Percentiles rank a stretch among this genome's conserved stretches.
phyloP scores from a whole-genome alignment of 208 protist species.

The Herpetomonas muscarum region DNA sequence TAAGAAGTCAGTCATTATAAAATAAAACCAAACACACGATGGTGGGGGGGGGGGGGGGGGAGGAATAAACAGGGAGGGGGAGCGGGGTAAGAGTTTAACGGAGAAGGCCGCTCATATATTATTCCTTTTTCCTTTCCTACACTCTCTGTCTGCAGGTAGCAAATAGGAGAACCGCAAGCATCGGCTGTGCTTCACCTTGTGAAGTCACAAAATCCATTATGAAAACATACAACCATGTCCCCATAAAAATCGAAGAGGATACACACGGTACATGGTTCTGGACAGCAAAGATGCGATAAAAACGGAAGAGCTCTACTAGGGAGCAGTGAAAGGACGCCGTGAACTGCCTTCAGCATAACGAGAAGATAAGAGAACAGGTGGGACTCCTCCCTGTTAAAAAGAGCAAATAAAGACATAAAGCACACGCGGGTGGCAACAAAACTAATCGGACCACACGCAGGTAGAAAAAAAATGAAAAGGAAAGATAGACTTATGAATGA shows the following conservation, averaged over 20 bases:
- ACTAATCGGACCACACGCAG: not conserved
- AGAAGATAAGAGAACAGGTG: not conserved
- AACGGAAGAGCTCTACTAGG: too few species aligned
- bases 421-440: not conserved
- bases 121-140: too few species aligned
- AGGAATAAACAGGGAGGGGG: not conserved
- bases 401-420: not conserved
- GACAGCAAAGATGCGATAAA: too few species aligned
- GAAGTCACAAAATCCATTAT: too few species aligned
- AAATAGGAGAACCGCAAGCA: too few species aligned
- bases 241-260: too few species aligned
- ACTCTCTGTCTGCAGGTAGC: too few species aligned
- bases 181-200: too few species aligned
- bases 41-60: not conserved
- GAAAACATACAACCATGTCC: too few species aligned
- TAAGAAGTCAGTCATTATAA: not conserved
- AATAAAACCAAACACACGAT: not conserved
- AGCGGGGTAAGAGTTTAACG: not conserved
- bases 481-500: not conserved
- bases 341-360: not conserved
- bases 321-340: too few species aligned
- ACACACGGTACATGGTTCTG: too few species aligned
- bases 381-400: not conserved
- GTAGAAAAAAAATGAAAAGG: conserved; percentile 1
- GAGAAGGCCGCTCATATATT: not conserved